phyloP scores from a whole-genome alignment of 169 alveolate species.

The Toxoplasma gondii region DNA sequence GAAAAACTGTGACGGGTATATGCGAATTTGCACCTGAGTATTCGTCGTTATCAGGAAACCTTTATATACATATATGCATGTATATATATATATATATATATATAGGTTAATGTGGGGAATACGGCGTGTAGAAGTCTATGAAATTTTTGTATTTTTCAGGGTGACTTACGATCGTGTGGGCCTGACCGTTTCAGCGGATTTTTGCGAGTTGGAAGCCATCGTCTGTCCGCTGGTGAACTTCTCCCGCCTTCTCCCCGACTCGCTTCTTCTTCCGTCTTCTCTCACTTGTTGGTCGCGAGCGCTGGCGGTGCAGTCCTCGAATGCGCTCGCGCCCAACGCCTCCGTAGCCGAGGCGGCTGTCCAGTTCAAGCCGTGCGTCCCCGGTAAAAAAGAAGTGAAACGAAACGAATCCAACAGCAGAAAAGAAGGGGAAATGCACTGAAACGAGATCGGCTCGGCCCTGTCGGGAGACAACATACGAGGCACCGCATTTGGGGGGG shows the following conservation, averaged over 20 bases:
- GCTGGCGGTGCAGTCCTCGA: neutral
- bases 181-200: neutral
- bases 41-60: too few relatives aligned
- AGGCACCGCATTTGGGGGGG: too few relatives aligned
- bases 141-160: neutral
- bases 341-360: neutral
- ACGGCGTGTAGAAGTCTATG: too few relatives aligned
- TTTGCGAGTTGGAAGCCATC: neutral
- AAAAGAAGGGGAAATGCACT: too few relatives aligned
- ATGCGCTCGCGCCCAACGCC: neutral
- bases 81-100: too few relatives aligned
- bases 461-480: too few relatives aligned
- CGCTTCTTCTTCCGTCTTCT: neutral
- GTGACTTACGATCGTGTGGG: neutral
- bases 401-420: too few relatives aligned
- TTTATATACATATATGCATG: too few relatives aligned
- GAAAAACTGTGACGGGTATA: too few relatives aligned
- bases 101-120: too few relatives aligned
- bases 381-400: neutral
- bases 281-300: neutral
- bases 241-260: neutral
- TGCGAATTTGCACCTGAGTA: too few relatives aligned
- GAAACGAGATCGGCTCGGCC: too few relatives aligned
- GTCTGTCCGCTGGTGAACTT: conserved; percentile 2
- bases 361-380: conserved; percentile 12